Evolutionary conservation across 2,329 filamentous ascomycete species (phyloP), one percentile per base, ranked within the genome.

Genomic region (Dactylonectria estremocensis): DNA sequence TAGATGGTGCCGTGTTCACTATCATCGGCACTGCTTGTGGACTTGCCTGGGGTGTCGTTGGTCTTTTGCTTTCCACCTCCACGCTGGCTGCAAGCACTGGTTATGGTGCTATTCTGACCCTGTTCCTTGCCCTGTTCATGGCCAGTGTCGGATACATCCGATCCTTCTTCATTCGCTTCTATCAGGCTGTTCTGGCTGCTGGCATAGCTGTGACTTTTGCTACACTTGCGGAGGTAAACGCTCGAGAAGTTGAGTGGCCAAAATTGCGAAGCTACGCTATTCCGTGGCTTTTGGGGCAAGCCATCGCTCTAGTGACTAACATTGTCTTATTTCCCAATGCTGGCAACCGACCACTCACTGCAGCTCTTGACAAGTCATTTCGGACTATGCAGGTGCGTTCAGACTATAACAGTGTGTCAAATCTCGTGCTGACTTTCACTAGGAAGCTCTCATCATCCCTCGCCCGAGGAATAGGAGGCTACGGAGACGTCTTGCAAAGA

Each of bases 271-370:
- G 81, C 52, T 90, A 88, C 73, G 87, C 83, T 2, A 80, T 90
- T 35, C 86, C 88, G 2, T 90, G 87, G 87, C 75, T 86, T 2
- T 66, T 88, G 8, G 88, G 88, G 0, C 87, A 90, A 72, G 86
- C 81, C 1, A 82, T 90, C 58, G 83, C 84, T 55, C 77, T 90
- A 37, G 57, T 83, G 16, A 78, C 88, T 24, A 88, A 86, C 70
- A 76, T 83, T 45, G 57, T 81, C 10, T 70, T 90, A 4, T 84
- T 84, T 67, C 88, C 88, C 2, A 87, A 89, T 74, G 84, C 86
- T n/a, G 88, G 88, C 5, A 83, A 88, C 11, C 82, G 86, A 50
- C 82, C 84, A 8, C 75, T 90, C 9, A 87, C 87, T 2, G 79
- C 80, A 5, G 77, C 83, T 7, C 75, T 88, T 45, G 83, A 87